phyloP scores from a whole-genome alignment of 495 filamentous ascomycete species.

The Lentithecium fluviatile region DNA sequence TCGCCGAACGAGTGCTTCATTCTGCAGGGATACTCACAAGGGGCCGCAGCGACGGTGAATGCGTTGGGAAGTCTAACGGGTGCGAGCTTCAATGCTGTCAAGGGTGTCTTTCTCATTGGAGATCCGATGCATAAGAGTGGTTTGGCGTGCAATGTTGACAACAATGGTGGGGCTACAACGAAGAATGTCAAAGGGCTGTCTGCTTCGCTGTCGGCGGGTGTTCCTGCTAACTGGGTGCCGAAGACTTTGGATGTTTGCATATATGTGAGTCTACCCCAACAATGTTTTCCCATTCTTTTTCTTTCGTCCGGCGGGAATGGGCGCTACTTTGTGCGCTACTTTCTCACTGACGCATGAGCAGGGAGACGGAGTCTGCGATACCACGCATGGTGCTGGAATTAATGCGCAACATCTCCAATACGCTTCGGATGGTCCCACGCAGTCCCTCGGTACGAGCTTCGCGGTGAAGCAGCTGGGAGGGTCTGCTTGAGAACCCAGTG shows the following conservation, averaged over 20 bases:
- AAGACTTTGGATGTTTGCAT: conserved; percentile 16
- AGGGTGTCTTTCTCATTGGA: conserved; percentile 25
- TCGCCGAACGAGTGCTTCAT: conserved; percentile 19
- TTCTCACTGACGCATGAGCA: neutral
- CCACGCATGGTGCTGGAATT: conserved; percentile 1
- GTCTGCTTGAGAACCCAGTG: too few species aligned
- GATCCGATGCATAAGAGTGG: conserved; percentile 22
- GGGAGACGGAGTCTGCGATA: conserved; percentile 8
- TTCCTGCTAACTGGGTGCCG: conserved; percentile 17
- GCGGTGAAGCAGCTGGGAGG: neutral
- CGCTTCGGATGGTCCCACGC: neutral
- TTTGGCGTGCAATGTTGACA: conserved; percentile 26
- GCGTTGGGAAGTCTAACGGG: conserved; percentile 17
- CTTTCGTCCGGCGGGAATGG: too few species aligned
- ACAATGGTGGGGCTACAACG: conserved; percentile 24
- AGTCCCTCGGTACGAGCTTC: neutral
- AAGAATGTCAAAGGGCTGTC: conserved; percentile 19
- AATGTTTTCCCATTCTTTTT: too few species aligned
- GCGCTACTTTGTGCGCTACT: too few species aligned
- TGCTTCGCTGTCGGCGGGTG: neutral
- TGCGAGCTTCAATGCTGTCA: conserved; percentile 22
- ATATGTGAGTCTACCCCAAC: neutral
- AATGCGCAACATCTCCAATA: neutral
- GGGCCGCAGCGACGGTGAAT: conserved; percentile 22
- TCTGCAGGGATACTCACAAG: conserved; percentile 30